These are phyloP conservation scores for Vitis amurensis DNA, from an alignment of 164 flowering plant species.

Conservation along the genomic window DNA sequence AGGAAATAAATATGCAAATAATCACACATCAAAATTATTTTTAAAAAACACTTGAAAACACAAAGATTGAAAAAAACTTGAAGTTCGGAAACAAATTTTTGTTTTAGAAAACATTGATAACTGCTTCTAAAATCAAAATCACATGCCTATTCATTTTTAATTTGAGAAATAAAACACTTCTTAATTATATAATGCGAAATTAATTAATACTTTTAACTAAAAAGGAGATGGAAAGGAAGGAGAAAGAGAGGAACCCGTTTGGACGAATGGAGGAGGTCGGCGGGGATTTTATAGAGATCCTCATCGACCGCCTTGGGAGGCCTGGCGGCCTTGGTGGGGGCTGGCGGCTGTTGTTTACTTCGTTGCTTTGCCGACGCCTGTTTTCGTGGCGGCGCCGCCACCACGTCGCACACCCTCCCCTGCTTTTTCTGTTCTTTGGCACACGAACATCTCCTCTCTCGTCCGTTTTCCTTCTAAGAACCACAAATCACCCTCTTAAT, in stretches of 20 bases:
- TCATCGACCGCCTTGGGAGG: slow-evolving; percentile 49
- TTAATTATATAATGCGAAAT: too few species aligned
- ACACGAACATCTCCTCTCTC: slow-evolving; percentile 20
- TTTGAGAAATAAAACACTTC: too few species aligned
- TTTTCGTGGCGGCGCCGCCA: slow-evolving; percentile 31
- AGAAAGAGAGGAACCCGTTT: slow-evolving; percentile 25
- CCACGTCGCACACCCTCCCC: slow-evolving; percentile 36
- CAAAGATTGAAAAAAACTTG: too few species aligned
- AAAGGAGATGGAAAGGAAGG: neutral
- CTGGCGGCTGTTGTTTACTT: neutral
- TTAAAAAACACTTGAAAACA: too few species aligned
- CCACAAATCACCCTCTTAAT: too few species aligned
- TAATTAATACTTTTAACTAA: too few species aligned
- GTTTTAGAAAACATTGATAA: too few species aligned
- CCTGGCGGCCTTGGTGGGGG: neutral
- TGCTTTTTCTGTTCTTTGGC: slow-evolving; percentile 27
- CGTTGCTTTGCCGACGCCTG: neutral
- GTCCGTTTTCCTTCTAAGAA: slow-evolving; percentile 6
- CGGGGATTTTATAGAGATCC: slow-evolving; percentile 62
- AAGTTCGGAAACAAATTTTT: too few species aligned
- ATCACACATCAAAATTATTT: too few species aligned
- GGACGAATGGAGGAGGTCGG: slow-evolving; percentile 46
- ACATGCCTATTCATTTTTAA: too few species aligned
- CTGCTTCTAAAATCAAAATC: too few species aligned
- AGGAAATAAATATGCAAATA: too few species aligned